Conservation (phyloP, 2,329 filamentous ascomycete genomes). For the Aureobasidium lini region DNA sequence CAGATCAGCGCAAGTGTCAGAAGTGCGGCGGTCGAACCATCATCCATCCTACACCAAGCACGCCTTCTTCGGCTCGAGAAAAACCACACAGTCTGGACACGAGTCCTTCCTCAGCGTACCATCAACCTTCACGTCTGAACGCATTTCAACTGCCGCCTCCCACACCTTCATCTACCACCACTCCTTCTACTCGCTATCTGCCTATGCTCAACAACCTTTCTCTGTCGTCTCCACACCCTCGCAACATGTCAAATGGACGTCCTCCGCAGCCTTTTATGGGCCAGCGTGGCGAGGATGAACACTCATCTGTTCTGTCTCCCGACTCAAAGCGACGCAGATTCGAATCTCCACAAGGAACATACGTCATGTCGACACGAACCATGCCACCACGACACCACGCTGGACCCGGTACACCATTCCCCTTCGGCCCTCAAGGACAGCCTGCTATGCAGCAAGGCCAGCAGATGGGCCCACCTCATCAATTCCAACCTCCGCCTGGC, state of each 20-base stretch:
- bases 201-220: conserved; percentile 29
- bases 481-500: conserved; percentile 27
- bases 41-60: conserved; percentile 19
- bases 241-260: conserved; percentile 12
- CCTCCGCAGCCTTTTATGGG: conserved; percentile 5
- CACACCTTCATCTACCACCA: conserved; percentile 25
- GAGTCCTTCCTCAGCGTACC: conserved; percentile 8
- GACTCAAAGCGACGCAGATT: conserved; percentile 59
- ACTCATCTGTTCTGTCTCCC: conserved; percentile 40
- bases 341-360: conserved; percentile 37
- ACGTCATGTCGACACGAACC: conserved; percentile 32
- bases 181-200: conserved; percentile 29
- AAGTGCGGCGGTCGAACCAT: conserved; percentile 66
- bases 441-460: conserved; percentile 24
- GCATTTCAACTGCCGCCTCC: conserved; percentile 20
- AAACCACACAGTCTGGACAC: conserved; percentile 4
- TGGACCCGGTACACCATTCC: conserved; percentile 33
- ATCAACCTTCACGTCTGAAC: conserved; percentile 10
- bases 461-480: conserved; percentile 33
- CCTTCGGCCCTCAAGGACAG: conserved; percentile 19
- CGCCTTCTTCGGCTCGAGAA: conserved; percentile 20
- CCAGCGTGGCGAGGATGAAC: conserved; percentile 27
- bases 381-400: conserved; percentile 25
- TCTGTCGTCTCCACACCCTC: conserved; percentile 27
- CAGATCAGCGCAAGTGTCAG: conserved; percentile 49